Percentiles rank a stretch among this genome's conserved stretches.
Conservation (phyloP, 1,284 basidiomycete species). For the Hypsizygus ulmarius region DNA sequence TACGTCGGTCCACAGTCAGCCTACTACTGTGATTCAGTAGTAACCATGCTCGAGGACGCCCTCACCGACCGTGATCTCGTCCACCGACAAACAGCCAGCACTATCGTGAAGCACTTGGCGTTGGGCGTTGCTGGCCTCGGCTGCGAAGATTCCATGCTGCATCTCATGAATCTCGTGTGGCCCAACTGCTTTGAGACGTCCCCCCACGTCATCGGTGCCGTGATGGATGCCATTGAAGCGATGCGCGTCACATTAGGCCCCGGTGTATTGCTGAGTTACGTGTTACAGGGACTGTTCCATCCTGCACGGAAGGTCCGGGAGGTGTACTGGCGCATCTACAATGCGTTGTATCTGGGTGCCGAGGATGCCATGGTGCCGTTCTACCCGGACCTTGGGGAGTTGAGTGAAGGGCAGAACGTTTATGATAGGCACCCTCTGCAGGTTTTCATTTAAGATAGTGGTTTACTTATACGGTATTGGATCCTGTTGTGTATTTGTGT, state of each 20-base stretch:
- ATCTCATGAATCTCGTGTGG: conserved; percentile 98
- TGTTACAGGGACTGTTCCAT: conserved; percentile 92
- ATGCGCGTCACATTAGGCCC: conserved; percentile 96
- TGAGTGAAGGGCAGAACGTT: conserved; percentile 86
- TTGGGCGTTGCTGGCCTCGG: conserved; percentile 96
- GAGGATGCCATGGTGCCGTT: conserved; percentile 91
- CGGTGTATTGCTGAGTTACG: conserved; percentile 88
- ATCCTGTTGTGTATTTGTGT: conserved; percentile 12
- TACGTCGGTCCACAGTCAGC: conserved; percentile 99
- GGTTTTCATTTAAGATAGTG: conserved; percentile 62
- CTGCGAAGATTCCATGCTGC: conserved; percentile 96
- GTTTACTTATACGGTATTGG: conserved; percentile 11
- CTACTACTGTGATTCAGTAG: conserved; percentile 96
- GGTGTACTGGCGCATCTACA: conserved; percentile 94
- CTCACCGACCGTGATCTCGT: conserved; percentile 98
- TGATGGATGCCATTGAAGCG: conserved; percentile 95
- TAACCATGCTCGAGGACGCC: conserved; percentile 97
- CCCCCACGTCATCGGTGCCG: conserved; percentile 96
- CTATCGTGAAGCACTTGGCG: conserved; percentile 98
- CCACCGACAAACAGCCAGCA: conserved; percentile 96
- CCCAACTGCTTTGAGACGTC: conserved; percentile 99
- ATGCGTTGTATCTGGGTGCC: conserved; percentile 86
- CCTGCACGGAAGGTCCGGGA: conserved; percentile 96
- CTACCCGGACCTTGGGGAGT: conserved; percentile 86
- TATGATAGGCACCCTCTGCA: conserved; percentile 85